A percentile compares a stretch with the other conserved stretches of the same genome.
phyloP scores from a whole-genome alignment of 345 rosid species.

The Luvunga scandens region DNA sequence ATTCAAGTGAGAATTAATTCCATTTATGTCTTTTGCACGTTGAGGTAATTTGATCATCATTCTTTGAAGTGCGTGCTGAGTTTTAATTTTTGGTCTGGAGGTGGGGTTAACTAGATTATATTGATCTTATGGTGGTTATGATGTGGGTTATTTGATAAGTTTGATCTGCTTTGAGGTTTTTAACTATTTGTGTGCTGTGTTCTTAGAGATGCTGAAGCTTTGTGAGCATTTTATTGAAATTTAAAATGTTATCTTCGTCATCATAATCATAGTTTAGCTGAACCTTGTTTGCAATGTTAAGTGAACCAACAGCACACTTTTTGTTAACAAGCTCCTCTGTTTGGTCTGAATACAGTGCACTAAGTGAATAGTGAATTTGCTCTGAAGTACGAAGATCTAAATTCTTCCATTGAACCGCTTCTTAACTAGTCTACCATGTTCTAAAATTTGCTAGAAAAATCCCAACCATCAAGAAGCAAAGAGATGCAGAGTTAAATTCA shows the following conservation, averaged over 20 bases:
- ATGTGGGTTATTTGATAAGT: not conserved
- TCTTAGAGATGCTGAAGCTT: not conserved
- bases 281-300: not conserved
- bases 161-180: not conserved
- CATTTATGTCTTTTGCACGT: not conserved
- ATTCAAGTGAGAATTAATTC: slow-evolving; percentile 2
- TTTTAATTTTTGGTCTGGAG: not conserved
- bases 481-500: not conserved
- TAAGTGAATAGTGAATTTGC: not conserved
- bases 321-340: not conserved
- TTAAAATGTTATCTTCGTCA: not conserved
- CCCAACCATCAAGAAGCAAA: not conserved
- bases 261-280: not conserved
- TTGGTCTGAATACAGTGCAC: not conserved
- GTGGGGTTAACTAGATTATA: not conserved
- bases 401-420: not conserved
- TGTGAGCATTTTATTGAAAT: not conserved
- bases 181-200: not conserved
- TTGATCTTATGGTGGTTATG: not conserved
- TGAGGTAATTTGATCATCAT: slow-evolving; percentile 9
- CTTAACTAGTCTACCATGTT: not conserved
- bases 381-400: not conserved
- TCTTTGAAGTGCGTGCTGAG: not conserved
- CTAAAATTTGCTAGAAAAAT: not conserved
- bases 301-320: not conserved